A percentile compares a stretch with the other conserved stretches of the same genome.
Evolutionary conservation across 495 filamentous ascomycete species (phyloP).

Genomic region (Neurospora sp.): DNA sequence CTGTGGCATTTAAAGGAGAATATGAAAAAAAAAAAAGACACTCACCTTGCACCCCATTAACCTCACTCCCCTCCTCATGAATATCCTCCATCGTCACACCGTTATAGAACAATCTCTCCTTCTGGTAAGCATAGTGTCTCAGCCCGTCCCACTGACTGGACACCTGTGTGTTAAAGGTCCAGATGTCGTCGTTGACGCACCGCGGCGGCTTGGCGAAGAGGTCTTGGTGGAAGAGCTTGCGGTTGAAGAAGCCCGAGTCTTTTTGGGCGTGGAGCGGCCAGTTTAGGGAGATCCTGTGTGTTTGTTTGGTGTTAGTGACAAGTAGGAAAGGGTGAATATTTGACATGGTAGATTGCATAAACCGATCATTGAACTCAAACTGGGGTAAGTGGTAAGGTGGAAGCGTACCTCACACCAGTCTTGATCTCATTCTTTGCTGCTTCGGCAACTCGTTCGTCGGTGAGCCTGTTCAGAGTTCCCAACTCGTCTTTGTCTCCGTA

Average conservation of each 20-base stretch:
- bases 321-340: neutral
- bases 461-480: conserved; percentile 38
- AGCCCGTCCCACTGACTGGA: conserved; percentile 36
- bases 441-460: conserved; percentile 29
- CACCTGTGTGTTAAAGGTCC: conserved; percentile 52
- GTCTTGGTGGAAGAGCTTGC: conserved; percentile 30
- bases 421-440: conserved; percentile 41
- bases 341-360: neutral
- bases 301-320: neutral
- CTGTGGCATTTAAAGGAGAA: neutral
- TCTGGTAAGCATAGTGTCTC: conserved; percentile 42
- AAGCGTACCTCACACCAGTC: conserved; percentile 29
- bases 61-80: conserved; percentile 26
- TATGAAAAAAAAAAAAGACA: neutral
- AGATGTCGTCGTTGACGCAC: conserved; percentile 47
- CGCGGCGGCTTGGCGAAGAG: conserved; percentile 26
- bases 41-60: conserved; percentile 43
- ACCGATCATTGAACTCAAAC: neutral
- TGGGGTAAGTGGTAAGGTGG: no score
- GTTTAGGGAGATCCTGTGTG: conserved; percentile 33
- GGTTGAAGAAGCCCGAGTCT: conserved; percentile 26
- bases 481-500: conserved; percentile 39
- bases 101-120: conserved; percentile 48
- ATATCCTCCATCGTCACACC: conserved; percentile 49
- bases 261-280: conserved; percentile 34